phyloP scores from a whole-genome alignment of 1,139 yeast species.

The Meyerozyma sp. region DNA sequence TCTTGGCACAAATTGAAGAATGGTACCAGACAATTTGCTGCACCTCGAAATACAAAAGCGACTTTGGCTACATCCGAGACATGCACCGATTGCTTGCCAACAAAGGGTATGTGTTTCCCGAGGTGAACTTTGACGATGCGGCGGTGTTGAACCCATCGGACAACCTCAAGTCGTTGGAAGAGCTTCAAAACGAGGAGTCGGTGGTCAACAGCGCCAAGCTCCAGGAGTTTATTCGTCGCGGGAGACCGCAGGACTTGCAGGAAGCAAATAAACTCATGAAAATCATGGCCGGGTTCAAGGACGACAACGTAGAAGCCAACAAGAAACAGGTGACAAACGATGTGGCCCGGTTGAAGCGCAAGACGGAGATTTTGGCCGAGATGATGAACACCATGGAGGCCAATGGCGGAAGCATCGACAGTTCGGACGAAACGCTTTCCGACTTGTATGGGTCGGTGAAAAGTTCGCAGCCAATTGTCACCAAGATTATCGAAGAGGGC shows the following conservation, averaged over 20 bases:
- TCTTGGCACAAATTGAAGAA: conserved; percentile 89
- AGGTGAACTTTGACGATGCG: conserved; percentile 82
- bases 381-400: conserved; percentile 64
- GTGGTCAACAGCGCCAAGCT: conserved; percentile 91
- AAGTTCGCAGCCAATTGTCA: conserved; percentile 82
- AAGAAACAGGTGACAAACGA: conserved; percentile 81
- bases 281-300: conserved; percentile 96
- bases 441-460: conserved; percentile 79
- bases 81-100: conserved; percentile 88
- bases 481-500: conserved; percentile 76
- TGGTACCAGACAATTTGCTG: conserved; percentile 96
- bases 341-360: conserved; percentile 75
- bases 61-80: conserved; percentile 85
- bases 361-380: conserved; percentile 85
- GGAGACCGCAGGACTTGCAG: conserved; percentile 90
- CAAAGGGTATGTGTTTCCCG: conserved; percentile 91
- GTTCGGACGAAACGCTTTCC: conserved; percentile 63
- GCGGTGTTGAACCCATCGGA: conserved; percentile 94
- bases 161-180: conserved; percentile 81
- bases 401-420: conserved; percentile 42
- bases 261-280: conserved; percentile 97
- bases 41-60: conserved; percentile 86
- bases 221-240: conserved; percentile 92
- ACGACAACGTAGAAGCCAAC: conserved; percentile 64
- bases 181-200: conserved; percentile 87